A percentile compares a stretch with the other conserved stretches of the same genome.
Evolutionary conservation across 2,329 filamentous ascomycete species (phyloP).

Genomic region (Venturia nashicola): DNA sequence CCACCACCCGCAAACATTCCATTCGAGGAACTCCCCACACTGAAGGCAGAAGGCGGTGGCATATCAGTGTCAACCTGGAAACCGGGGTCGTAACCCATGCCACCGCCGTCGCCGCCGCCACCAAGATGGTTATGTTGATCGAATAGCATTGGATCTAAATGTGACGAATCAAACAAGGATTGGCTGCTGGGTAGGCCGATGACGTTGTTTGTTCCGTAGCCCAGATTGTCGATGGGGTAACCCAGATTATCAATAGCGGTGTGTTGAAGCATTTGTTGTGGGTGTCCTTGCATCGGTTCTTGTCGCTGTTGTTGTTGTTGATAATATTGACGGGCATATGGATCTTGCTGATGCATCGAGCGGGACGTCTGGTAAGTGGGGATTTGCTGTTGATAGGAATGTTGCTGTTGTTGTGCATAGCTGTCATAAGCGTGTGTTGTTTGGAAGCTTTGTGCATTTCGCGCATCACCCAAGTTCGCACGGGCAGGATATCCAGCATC

Average conservation of each 20-base stretch:
- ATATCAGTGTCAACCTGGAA: not conserved
- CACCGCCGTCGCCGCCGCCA: not conserved
- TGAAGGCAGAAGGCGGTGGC: not conserved
- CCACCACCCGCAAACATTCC: not conserved
- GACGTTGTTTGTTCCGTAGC: not conserved
- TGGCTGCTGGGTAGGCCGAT: constrained; percentile 6
- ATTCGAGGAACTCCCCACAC: not conserved
- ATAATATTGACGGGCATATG: constrained; percentile 5
- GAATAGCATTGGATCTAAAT: constrained; percentile 8
- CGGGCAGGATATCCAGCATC: constrained; percentile 16
- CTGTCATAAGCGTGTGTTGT: not conserved
- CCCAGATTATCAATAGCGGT: not conserved
- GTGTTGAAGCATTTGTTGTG: constrained; percentile 3
- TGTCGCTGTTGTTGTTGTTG: not conserved
- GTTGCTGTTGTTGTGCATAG: constrained; percentile 9
- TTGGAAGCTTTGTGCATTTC: not conserved
- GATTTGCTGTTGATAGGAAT: not conserved
- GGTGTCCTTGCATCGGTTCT: not conserved
- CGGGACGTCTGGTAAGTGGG: not conserved
- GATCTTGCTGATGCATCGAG: not conserved
- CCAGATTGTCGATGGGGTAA: not conserved
- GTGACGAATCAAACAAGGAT: not conserved
- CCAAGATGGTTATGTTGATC: not conserved
- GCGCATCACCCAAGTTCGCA: constrained; percentile 6
- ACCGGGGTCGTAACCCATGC: not conserved